A percentile compares a stretch with the other conserved stretches of the same genome.
Evolutionary conservation across 257 asterid genomes (phyloP).

Genomic region (Gentiana macrophylla): DNA sequence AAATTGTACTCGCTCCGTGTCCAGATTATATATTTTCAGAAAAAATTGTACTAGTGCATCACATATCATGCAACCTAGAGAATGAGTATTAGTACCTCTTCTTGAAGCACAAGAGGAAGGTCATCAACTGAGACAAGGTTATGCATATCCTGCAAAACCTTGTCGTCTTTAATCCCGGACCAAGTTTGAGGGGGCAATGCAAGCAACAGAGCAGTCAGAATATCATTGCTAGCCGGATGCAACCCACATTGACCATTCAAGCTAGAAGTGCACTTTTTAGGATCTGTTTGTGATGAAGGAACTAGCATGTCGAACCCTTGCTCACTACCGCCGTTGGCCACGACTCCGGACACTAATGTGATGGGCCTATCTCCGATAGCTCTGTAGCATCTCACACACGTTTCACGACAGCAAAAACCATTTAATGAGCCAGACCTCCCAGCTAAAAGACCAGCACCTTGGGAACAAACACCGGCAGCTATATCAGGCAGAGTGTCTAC

Average conservation of each 20-base stretch:
- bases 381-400: slow-evolving; percentile 72
- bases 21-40: no score
- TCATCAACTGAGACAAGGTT: slow-evolving; percentile 44
- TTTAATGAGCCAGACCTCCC: slow-evolving; percentile 42
- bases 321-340: slow-evolving; percentile 49
- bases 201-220: slow-evolving; percentile 71
- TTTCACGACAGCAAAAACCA: slow-evolving; percentile 54
- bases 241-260: slow-evolving; percentile 28
- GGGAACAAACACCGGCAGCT: slow-evolving; percentile 78
- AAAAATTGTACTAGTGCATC: no score
- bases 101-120: slow-evolving; percentile 75
- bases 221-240: slow-evolving; percentile 36
- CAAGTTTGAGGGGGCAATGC: slow-evolving; percentile 91
- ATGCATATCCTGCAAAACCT: slow-evolving; percentile 51
- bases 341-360: slow-evolving; percentile 68
- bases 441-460: slow-evolving; percentile 68
- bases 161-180: slow-evolving; percentile 55
- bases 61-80: no score
- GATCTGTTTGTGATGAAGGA: slow-evolving; percentile 16
- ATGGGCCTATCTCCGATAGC: slow-evolving; percentile 50
- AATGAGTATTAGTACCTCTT: slow-evolving; percentile 48
- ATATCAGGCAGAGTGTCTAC: slow-evolving; percentile 42
- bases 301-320: slow-evolving; percentile 38
- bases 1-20: no score
- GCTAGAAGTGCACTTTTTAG: slow-evolving; percentile 29